These are phyloP conservation scores for Protomyces inouyei DNA, from an alignment of 1,139 yeast genomes.

Conservation along the genomic window DNA sequence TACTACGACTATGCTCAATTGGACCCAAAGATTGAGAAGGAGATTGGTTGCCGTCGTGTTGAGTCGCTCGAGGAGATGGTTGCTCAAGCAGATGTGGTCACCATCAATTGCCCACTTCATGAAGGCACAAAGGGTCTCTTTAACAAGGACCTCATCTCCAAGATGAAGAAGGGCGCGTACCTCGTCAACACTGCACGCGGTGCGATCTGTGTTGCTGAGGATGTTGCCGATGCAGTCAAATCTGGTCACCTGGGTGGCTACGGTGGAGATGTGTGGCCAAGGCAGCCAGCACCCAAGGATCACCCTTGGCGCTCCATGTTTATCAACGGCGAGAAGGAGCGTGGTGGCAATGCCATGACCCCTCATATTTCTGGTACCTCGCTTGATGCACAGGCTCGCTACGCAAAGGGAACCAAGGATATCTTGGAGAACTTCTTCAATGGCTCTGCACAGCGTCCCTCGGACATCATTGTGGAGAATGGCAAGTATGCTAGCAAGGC, in stretches of 20 bases:
- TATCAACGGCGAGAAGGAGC: slow-evolving; percentile 48
- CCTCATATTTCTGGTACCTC: slow-evolving; percentile 80
- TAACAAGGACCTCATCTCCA: slow-evolving; percentile 60
- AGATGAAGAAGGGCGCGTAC: slow-evolving; percentile 73
- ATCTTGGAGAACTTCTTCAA: slow-evolving; percentile 61
- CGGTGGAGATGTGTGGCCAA: slow-evolving; percentile 82
- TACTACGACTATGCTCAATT: slow-evolving; percentile 74
- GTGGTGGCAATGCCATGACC: slow-evolving; percentile 80
- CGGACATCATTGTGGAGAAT: slow-evolving; percentile 64
- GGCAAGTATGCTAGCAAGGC: slow-evolving; percentile 73
- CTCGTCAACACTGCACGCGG: slow-evolving; percentile 83
- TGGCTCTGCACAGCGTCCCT: slow-evolving; percentile 62
- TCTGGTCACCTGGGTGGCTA: slow-evolving; percentile 70
- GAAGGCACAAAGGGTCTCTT: slow-evolving; percentile 63
- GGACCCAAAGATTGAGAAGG: slow-evolving; percentile 54
- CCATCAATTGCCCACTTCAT: slow-evolving; percentile 74
- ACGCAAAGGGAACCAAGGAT: slow-evolving; percentile 62
- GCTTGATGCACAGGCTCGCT: slow-evolving; percentile 72
- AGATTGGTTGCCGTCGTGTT: slow-evolving; percentile 58
- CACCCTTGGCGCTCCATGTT: slow-evolving; percentile 73
- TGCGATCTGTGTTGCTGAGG: slow-evolving; percentile 67
- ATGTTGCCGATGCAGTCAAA: slow-evolving; percentile 66
- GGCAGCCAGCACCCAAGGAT: slow-evolving; percentile 71
- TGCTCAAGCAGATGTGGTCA: slow-evolving; percentile 63
- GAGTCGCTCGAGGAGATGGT: slow-evolving; percentile 64